These are phyloP conservation scores for Talaromyces adpressus DNA, from an alignment of 495 filamentous ascomycete species.

Conservation along the genomic window DNA sequence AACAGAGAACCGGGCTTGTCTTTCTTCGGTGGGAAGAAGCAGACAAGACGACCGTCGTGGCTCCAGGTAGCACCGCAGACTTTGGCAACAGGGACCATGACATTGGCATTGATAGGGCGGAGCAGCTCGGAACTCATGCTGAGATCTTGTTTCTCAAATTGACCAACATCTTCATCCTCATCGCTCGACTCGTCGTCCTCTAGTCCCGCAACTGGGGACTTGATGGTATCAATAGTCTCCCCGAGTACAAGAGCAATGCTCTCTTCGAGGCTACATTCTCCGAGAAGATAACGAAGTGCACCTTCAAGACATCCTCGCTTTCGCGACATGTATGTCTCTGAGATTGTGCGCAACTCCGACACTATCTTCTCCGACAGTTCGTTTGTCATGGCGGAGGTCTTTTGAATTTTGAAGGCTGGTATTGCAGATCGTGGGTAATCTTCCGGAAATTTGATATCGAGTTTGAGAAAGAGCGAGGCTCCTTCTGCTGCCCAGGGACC, in stretches of 20 bases:
- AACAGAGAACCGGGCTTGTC: conserved; percentile 61
- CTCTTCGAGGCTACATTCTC: conserved; percentile 70
- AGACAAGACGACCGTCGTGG: conserved; percentile 69
- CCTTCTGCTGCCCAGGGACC: conserved; percentile 79
- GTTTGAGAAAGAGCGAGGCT: conserved; percentile 66
- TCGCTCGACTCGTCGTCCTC: conserved; percentile 75
- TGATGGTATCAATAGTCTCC: conserved; percentile 38
- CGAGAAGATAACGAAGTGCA: conserved; percentile 73
- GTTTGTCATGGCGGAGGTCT: conserved; percentile 69
- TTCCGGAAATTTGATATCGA: conserved; percentile 69
- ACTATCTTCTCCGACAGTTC: conserved; percentile 56
- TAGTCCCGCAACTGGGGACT: conserved; percentile 47
- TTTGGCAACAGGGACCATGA: conserved; percentile 68
- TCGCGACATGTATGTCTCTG: conserved; percentile 57
- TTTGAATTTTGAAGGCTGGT: conserved; percentile 66
- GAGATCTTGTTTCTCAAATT: conserved; percentile 42
- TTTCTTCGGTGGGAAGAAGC: conserved; percentile 80
- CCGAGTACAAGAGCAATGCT: conserved; percentile 61
- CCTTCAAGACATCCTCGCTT: conserved; percentile 77
- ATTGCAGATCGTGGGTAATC: conserved; percentile 64
- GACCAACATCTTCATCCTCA: conserved; percentile 66
- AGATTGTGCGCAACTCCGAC: conserved; percentile 62
- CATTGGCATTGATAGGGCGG: conserved; percentile 57
- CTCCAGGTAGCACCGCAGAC: conserved; percentile 73
- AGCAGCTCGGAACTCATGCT: conserved; percentile 48